Evolutionary conservation across 768 basidiomycete species (phyloP).

Genomic region (Russula abietina): DNA sequence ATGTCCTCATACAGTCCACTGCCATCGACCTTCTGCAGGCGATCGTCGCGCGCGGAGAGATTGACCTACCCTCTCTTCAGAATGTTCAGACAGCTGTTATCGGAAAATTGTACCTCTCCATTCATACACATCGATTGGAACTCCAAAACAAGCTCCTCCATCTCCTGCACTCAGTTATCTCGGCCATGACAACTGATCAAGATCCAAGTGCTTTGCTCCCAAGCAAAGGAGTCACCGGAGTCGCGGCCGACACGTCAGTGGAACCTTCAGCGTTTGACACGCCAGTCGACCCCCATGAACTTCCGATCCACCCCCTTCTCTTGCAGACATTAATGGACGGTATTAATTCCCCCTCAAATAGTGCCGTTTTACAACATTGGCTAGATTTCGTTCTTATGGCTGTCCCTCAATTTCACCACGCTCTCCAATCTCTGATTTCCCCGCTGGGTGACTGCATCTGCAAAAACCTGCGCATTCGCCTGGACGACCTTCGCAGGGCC

Average conservation of each 20-base stretch:
- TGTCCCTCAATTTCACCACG: conserved; percentile 74
- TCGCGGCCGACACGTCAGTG: conserved; percentile 6
- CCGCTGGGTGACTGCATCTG: conserved; percentile 79
- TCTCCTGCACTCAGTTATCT: conserved; percentile 80
- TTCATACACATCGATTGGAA: conserved; percentile 68
- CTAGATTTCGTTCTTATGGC: conserved; percentile 93
- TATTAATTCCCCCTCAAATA: conserved; percentile 60
- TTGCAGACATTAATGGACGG: conserved; percentile 79
- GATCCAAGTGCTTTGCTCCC: conserved; percentile 24
- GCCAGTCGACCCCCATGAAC: conserved; percentile 33
- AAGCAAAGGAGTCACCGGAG: conserved; percentile 1
- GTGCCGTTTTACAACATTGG: conserved; percentile 88
- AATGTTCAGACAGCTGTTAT: conserved; percentile 65
- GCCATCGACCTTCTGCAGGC: conserved; percentile 79
- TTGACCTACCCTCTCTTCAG: conserved; percentile 54
- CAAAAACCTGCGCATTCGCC: conserved; percentile 52
- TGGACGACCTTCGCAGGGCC: conserved; percentile 43
- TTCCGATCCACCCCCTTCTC: conserved; percentile 63
- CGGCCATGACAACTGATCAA: conserved; percentile 46
- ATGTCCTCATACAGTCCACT: conserved; percentile 62
- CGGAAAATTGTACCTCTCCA: conserved; percentile 64
- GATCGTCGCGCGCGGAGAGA: conserved; percentile 75
- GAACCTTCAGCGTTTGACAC: conserved; percentile 29
- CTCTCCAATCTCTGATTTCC: conserved; percentile 56
- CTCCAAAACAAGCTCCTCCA: conserved; percentile 92